These are phyloP conservation scores for Chytriomyces hyalinus DNA, from an alignment of 192 early-diverging fungal species.

Conservation along the genomic window DNA sequence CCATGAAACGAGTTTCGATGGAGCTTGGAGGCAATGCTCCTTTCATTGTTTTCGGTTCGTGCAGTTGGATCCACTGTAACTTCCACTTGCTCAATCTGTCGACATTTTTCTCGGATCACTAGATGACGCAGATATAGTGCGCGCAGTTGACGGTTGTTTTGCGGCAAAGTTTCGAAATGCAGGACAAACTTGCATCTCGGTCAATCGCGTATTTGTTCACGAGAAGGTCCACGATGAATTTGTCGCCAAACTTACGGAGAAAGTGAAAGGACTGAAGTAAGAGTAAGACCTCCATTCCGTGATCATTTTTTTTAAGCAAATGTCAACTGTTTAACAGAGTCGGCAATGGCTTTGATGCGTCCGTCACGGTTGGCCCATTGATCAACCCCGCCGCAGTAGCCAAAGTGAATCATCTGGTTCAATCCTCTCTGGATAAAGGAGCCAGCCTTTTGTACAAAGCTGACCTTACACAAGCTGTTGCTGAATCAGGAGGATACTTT, in stretches of 20 bases:
- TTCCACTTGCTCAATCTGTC: background rate
- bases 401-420: conserved; percentile 71
- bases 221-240: conserved; percentile 45
- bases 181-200: conserved; percentile 54
- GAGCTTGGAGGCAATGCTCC: conserved; percentile 60
- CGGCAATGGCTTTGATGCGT: conserved; percentile 74
- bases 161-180: conserved; percentile 50
- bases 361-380: conserved; percentile 78
- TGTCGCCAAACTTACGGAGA: conserved; percentile 53
- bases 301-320: background rate
- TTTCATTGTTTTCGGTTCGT: conserved; percentile 56
- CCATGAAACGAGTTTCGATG: conserved; percentile 56
- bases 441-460: conserved; percentile 45
- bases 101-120: background rate
- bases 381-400: conserved; percentile 72
- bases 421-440: conserved; percentile 75
- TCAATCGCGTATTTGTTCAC: conserved; percentile 55
- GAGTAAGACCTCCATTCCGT: background rate
- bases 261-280: conserved; percentile 58
- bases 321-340: conserved; percentile 35
- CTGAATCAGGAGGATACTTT: conserved; percentile 67
- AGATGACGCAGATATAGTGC: conserved; percentile 48
- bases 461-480: background rate
- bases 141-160: conserved; percentile 51
- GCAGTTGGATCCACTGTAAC: background rate